Evolutionary conservation across 345 rosid genomes (phyloP), one percentile per base, ranked within the genome.

Genomic region (Jatropha curcas): DNA sequence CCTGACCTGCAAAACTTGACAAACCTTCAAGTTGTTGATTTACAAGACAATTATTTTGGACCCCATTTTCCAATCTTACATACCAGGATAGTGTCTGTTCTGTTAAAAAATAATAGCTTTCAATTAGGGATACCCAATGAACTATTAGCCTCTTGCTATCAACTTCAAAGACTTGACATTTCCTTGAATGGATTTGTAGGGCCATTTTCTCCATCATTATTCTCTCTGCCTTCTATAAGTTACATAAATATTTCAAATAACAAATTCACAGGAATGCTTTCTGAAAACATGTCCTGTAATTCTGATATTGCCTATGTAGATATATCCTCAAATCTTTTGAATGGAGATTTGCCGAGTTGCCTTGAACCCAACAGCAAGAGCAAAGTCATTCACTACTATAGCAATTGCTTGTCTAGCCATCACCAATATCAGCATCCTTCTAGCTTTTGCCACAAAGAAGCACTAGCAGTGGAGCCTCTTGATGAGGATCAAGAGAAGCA

Each of bases 311-410:
- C 31, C 17, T 77, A 76, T 67, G 85, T 82, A 33, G 84, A 89
- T 77, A 60, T 89, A 14, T 87, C 94, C 24, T 77, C 83, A 11
- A 87, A 89, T 78, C 86, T 86, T 59, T 74, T 89, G 70, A 73
- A 55, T 37, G 94, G 94, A 63, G 79, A 80, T n/a, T 74, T 89
- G 56, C 94, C 94, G 2, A n/a, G 68, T 58, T 89, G 91, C 72
- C 82, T 89, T 57, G 33, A 65, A 53, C 45, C 51, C 22, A 71
- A 25, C 2, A 25, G 52, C 19, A 75, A 66, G 50, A 73, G 19
- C 33, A 81, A 66, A 67, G 24, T 37, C 56, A 81, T 82, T 16
- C 56, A 66, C 34, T 89, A 77, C 68, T 73, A 77, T n/a, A 24
- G 70, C 12, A 89, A 89, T 50, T 89, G 94, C 67, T 70, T 89